Base-by-base conservation (phyloP, 345 rosid species). In the Eucalyptus lansdowneana region DNA sequence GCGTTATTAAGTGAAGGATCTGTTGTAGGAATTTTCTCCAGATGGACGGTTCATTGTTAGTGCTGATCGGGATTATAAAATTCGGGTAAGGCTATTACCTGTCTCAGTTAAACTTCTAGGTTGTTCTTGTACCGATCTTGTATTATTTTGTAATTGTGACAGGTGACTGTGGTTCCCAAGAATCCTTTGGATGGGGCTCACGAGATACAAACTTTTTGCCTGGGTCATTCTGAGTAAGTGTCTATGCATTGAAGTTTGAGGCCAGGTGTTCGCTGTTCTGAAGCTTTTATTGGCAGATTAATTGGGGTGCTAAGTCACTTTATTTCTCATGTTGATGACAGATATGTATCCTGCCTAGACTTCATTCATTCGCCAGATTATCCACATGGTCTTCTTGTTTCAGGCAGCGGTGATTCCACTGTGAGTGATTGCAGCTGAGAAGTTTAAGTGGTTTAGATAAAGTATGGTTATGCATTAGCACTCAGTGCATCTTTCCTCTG, bases 151-250 rank as follows among this genome's bases (percentile, higher is more conserved):
- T 62, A 50, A 69, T 69, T 34, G 40, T 86, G 86, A 86, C 92
- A 97, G 99, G 98, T 97, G 83, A 93, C 97, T 88, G 94, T 95
- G 51, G 94, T 97, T 51, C 99, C 99, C 60, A 92, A 95, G 92
- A 95, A 92, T 87, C 98, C 99, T 90, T 88, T 95, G 87, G 94
- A 94, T 86, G 99, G 99, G 89, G 98, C 99, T 91, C 99, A 98
- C 90, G 98, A 96, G 91, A 97, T 98, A 89, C 98, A 98, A 88
- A 95, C 98, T 89, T 96, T 97, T 91, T 97, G 99, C 93, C 98
- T 98, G 86, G 99, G 97, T 58, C 99, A 98, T 94, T 93, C 99
- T 22, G 98, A 97, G 99, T 95, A 93, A 97, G 99, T 96, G 93
- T 27, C 19, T 56, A 87, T 53, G 21, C 67, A 53, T 51, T 53